A percentile compares a stretch with the other conserved stretches of the same genome.
Conservation (phyloP, 768 basidiomycete genomes). For the Psilocybe sp. region DNA sequence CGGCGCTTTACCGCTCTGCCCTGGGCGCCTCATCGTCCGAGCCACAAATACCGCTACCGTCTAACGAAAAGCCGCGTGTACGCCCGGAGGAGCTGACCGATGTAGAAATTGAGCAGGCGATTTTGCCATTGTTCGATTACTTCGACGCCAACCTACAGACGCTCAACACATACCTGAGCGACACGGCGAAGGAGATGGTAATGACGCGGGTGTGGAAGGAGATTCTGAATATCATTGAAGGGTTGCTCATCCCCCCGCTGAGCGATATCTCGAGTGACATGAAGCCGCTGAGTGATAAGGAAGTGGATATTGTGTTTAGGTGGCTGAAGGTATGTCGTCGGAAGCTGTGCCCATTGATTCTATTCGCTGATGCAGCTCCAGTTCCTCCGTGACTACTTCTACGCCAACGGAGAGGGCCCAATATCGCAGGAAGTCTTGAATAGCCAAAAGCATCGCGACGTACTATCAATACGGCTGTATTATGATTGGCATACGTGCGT, state of each 20-base stretch:
- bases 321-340: conserved; percentile 76
- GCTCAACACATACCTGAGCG: conserved; percentile 83
- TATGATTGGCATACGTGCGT: conserved; percentile 94
- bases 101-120: conserved; percentile 91
- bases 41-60: conserved; percentile 74
- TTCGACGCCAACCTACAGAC: conserved; percentile 92
- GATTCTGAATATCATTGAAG: conserved; percentile 81
- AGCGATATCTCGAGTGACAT: conserved; percentile 84
- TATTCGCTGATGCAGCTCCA: conserved; percentile 25
- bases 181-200: conserved; percentile 85
- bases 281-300: conserved; percentile 91
- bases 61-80: conserved; percentile 71
- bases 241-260: conserved; percentile 85
- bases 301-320: conserved; percentile 98
- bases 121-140: conserved; percentile 90
- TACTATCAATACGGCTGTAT: conserved; percentile 86
- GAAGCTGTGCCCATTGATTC: not conserved
- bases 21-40: conserved; percentile 65
- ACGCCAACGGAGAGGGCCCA: conserved; percentile 90
- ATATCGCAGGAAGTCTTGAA: conserved; percentile 83
- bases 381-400: conserved; percentile 95
- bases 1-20: conserved; percentile 79
- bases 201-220: conserved; percentile 97
- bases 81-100: conserved; percentile 84
- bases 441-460: conserved; percentile 92